Conservation (phyloP, 495 filamentous ascomycete genomes). For the Hamigera avellanea region DNA sequence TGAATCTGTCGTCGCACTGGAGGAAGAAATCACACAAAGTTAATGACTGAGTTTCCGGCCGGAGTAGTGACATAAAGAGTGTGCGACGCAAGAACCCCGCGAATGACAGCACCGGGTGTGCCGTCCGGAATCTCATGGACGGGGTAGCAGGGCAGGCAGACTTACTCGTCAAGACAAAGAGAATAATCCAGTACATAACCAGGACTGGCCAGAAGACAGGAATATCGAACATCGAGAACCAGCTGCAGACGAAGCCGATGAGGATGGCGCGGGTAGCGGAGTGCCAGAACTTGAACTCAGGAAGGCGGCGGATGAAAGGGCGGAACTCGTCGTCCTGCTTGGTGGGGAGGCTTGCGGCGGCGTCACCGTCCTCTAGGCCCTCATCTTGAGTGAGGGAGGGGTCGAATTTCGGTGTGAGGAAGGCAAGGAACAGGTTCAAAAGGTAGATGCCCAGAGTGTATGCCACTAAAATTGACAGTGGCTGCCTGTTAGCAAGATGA, state of each 20-base stretch:
- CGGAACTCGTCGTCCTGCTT: slow-evolving; percentile 96
- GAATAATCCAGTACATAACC: slow-evolving; percentile 95
- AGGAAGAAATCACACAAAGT: not conserved
- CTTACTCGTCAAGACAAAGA: slow-evolving; percentile 89
- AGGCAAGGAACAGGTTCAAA: slow-evolving; percentile 97
- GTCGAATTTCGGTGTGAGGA: slow-evolving; percentile 97
- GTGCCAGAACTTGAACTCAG: slow-evolving; percentile 99
- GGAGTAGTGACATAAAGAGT: no score
- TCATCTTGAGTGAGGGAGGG: slow-evolving; percentile 92
- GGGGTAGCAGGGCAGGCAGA: no score
- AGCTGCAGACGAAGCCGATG: slow-evolving; percentile 79
- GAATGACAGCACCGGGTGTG: no score
- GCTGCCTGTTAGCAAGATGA: no score
- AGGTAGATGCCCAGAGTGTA: slow-evolving; percentile 99
- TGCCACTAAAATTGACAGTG: slow-evolving; percentile 66
- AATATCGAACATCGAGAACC: slow-evolving; percentile 89
- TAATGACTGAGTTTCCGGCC: no score
- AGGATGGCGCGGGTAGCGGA: slow-evolving; percentile 76
- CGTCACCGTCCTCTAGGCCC: slow-evolving; percentile 85
- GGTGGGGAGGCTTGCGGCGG: slow-evolving; percentile 59
- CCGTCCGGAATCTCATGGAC: no score
- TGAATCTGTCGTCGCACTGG: slow-evolving; percentile 96
- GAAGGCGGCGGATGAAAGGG: slow-evolving; percentile 88
- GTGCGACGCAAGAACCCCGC: no score
- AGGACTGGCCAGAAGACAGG: slow-evolving; percentile 98